Evolutionary conservation across 2,329 filamentous ascomycete species (phyloP), one percentile per base, ranked within the genome.

Genomic region (Diaporthe sp.): DNA sequence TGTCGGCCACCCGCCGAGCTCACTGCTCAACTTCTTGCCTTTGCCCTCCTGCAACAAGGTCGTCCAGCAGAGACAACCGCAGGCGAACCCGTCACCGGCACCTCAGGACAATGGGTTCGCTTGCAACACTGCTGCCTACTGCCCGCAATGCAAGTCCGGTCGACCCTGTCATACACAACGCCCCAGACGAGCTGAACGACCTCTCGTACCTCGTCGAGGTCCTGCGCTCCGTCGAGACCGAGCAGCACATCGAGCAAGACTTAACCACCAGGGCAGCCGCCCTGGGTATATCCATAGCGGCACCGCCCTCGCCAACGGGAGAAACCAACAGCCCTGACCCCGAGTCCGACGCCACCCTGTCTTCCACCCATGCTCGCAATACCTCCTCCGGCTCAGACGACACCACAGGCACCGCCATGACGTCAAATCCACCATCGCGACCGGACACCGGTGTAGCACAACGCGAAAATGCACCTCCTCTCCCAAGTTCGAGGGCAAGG

Each of bases 381-480:
- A 84, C 83, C 76, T 89, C 88, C 4, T 85, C 85, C 59, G 83
- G 82, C 12, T 86, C 85, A 17, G 78, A 81, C 37, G 80, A 78
- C 34, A 87, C 88, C 8, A 80, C 83, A 4, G 85, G 82, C 76
- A 86, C 86, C 7, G 81, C 82, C 39, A 77, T 86, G 37, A 88
- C 87, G 1, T 84, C 85, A 28, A 83, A 84, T 71, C 87, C 87
- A 0, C 88, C 86, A 67, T 80, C 85, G 28, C 83, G 83, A 71
- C 82, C 79, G 39, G 76, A 74, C 28, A 77, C 75, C 12, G 57
- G 59, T 44, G 76, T 31, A 55, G 72, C 78, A 61, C 69, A 79
- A 61, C 70, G 77, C 81, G 34, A 74, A 77, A 3, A 75, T 78
- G 42, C 80, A 79, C 39, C 74, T 28, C 22, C 70, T 31, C 25